Evolutionary conservation across 129 eudicot species (phyloP).

Genomic region (Tagetes erecta): DNA sequence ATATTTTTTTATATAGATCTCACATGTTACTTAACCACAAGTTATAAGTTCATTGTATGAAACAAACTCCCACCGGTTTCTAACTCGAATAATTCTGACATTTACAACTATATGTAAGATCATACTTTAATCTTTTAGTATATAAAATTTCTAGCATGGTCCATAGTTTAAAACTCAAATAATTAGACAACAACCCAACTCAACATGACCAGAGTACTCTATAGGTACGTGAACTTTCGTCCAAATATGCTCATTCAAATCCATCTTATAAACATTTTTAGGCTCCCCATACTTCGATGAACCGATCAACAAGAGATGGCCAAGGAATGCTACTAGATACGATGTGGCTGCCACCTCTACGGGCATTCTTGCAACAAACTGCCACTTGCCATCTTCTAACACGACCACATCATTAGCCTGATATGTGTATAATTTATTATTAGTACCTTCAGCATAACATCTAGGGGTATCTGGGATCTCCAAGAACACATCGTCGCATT

Average conservation of each 20-base stretch:
- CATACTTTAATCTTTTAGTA: no score
- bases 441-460: constrained; percentile 35
- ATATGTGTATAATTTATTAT: constrained; percentile 36
- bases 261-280: constrained; percentile 40
- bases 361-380: constrained; percentile 45
- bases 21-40: no score
- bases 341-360: constrained; percentile 26
- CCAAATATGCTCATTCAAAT: constrained; percentile 51
- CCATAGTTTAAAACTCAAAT: constrained; percentile 12
- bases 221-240: constrained; percentile 36
- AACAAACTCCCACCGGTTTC: no score
- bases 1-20: no score
- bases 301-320: constrained; percentile 55
- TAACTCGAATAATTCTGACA: no score
- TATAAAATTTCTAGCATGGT: background rate
- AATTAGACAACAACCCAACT: constrained; percentile 49
- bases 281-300: constrained; percentile 35
- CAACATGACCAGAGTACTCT: constrained; percentile 51
- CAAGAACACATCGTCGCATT: constrained; percentile 34
- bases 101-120: no score
- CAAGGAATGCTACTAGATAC: constrained; percentile 45
- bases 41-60: no score
- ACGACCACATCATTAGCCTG: constrained; percentile 28
- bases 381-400: constrained; percentile 36
- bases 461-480: background rate